Base-by-base conservation (phyloP, 2,329 filamentous ascomycete species). In the Fusarium tupiense region DNA sequence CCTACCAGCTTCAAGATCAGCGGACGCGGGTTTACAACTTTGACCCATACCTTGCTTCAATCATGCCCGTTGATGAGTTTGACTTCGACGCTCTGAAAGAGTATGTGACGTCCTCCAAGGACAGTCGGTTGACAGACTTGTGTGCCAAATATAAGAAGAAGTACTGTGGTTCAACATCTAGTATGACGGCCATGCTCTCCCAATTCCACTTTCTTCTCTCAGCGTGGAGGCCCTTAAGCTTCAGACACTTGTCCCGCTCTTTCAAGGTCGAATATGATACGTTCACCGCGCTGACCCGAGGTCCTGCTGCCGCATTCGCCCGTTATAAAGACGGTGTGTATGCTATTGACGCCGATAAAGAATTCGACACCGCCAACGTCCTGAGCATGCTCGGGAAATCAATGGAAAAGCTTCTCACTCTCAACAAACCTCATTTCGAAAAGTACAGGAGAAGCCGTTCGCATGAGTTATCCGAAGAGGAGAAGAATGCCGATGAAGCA, bases 171-270 rank as follows among this genome's bases (percentile, higher is more conserved):
- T 99, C 96, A 19, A 98, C 96, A 2, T 99, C 96, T 4, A 98
- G 96, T 83, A 98, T 98, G 95, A 98, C 96, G 3, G 87, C 91
- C 6, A 91, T 93, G 58, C 86, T 99, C 50, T 89, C 92, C 5
- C 97, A 99, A 78, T 98, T 99, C 79, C 96, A 99, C 81, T 98
- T 91, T 78, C 88, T 99, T 7, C 87, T 99, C 16, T 98, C 96
- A 2, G 85, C 88, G 12, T 98, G 94, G 93, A 91, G 97, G 61
- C 85, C 86, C 6, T 86, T 98, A 68, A 93, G 94, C 69, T 84
- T 90, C 22, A 82, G 84, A 1, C 90, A 89, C 78, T 80, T 97
- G 4, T 96, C 94, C 2, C 88, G 88, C 58, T 85, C 86, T 0
- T 96, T 98, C 75, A 79, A 84, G 0, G 85, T 88, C 3, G 88